Evolutionary conservation across 1,284 basidiomycete species (phyloP).

Genomic region (Trichosporon sp.): DNA sequence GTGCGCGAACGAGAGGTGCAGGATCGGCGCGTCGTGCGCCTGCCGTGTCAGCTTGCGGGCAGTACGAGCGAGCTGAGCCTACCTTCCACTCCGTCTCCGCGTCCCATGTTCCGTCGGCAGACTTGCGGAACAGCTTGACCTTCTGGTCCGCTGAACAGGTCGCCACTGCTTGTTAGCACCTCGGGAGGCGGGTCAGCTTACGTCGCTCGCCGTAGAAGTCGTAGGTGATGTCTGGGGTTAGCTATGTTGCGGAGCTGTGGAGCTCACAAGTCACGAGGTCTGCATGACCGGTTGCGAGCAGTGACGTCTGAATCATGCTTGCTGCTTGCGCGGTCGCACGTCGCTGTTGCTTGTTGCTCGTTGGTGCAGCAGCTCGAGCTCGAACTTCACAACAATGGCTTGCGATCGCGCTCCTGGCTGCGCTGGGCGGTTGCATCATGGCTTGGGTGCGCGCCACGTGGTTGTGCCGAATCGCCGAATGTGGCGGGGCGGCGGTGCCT

Average conservation of each 20-base stretch:
- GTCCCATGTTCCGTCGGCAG: constrained; percentile 63
- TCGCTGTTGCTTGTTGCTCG: too few relatives aligned
- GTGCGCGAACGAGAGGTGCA: constrained; percentile 80
- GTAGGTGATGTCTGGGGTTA: constrained; percentile 68
- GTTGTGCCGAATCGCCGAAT: constrained; percentile 3
- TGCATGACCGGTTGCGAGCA: constrained; percentile 46
- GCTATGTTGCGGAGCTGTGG: not conserved
- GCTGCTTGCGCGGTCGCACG: not conserved
- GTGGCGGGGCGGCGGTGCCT: not conserved
- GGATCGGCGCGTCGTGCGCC: constrained; percentile 83
- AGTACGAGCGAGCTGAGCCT: constrained; percentile 18
- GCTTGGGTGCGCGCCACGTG: not conserved
- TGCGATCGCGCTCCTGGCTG: too few relatives aligned
- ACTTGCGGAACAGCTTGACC: constrained; percentile 73
- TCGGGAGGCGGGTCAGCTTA: constrained; percentile 59
- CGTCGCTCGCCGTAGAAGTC: constrained; percentile 78
- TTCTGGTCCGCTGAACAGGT: constrained; percentile 55
- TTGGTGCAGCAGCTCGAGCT: not conserved
- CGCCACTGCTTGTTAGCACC: constrained; percentile 46
- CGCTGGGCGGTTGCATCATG: not conserved
- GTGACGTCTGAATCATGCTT: constrained; percentile 48
- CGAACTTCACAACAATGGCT: constrained; percentile 2
- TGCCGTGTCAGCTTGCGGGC: constrained; percentile 38
- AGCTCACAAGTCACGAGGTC: constrained; percentile 49
- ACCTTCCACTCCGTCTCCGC: constrained; percentile 86